These are phyloP conservation scores for Cladophialophora psammophila DNA, from an alignment of 2,329 filamentous ascomycete species.

Conservation along the genomic window DNA sequence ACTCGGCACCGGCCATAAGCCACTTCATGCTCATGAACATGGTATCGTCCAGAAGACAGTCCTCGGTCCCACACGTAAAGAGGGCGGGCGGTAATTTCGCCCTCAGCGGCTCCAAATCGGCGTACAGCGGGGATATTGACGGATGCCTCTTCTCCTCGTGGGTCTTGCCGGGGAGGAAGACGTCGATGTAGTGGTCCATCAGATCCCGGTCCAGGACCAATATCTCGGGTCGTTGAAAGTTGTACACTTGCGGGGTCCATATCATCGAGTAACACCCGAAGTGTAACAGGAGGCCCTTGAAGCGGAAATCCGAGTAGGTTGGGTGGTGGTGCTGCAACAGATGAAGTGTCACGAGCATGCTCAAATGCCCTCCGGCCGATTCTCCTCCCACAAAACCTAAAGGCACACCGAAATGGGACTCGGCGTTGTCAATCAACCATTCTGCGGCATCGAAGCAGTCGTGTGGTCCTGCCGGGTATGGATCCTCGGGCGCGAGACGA, in stretches of 20 bases:
- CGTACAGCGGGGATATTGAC: constrained; percentile 59
- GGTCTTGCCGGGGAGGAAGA: constrained; percentile 55
- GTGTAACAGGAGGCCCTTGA: constrained; percentile 60
- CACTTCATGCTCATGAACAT: constrained; percentile 63
- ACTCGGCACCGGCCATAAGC: constrained; percentile 59
- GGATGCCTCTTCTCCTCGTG: constrained; percentile 54
- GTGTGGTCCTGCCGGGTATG: constrained; percentile 62
- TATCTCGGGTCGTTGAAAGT: constrained; percentile 45
- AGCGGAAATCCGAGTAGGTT: constrained; percentile 47
- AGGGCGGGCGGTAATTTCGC: constrained; percentile 59
- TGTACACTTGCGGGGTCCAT: constrained; percentile 53
- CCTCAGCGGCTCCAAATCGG: constrained; percentile 49
- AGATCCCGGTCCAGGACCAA: constrained; percentile 57
- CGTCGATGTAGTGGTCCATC: constrained; percentile 57
- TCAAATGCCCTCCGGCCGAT: constrained; percentile 60
- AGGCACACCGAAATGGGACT: constrained; percentile 51
- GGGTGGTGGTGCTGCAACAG: constrained; percentile 50
- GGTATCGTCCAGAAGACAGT: constrained; percentile 61
- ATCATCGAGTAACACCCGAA: constrained; percentile 61
- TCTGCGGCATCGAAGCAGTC: constrained; percentile 66
- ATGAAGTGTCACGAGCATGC: constrained; percentile 56
- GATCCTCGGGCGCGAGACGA: constrained; percentile 66
- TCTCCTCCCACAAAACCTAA: constrained; percentile 58
- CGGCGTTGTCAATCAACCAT: constrained; percentile 59
- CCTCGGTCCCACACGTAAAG: constrained; percentile 63